Conservation (phyloP, 257 asterid genomes). For the Dorcoceras hygrometricum region DNA sequence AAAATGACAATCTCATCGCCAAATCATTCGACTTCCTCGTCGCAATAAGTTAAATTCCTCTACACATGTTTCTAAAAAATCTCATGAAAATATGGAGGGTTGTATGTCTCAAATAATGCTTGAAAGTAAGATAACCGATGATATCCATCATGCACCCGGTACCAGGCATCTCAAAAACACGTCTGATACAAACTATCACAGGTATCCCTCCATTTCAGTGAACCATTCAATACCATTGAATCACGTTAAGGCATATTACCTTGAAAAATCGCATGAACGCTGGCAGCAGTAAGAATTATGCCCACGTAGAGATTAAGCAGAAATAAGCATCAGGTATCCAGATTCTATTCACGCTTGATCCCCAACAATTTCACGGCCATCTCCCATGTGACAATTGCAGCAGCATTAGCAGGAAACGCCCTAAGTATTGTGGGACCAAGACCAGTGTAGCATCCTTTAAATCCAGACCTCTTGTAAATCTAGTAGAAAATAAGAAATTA, state of each 20-base stretch:
- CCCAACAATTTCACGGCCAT: conserved; percentile 72
- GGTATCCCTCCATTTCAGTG: neutral
- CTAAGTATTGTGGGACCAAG: conserved; percentile 80
- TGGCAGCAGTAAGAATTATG: neutral
- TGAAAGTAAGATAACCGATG: neutral
- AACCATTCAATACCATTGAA: neutral
- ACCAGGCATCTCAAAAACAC: neutral
- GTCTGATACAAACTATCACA: neutral
- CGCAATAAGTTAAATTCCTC: too few relatives aligned
- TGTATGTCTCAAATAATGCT: neutral
- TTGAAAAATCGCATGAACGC: neutral
- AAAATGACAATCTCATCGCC: neutral
- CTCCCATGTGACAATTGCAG: conserved; percentile 76
- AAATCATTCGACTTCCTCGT: neutral
- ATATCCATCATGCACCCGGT: neutral
- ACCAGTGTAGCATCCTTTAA: conserved; percentile 84
- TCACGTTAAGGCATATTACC: neutral
- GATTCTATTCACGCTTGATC: conserved; percentile 41
- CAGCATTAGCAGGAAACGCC: conserved; percentile 82
- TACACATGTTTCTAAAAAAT: too few relatives aligned
- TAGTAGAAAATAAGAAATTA: conserved; percentile 35
- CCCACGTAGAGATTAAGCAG: neutral
- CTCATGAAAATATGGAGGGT: too few relatives aligned
- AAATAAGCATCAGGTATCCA: neutral
- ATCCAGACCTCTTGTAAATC: conserved; percentile 76